Evolutionary conservation across 805 yeast genomes (phyloP).

Genomic region (Candida hispaniensis): DNA sequence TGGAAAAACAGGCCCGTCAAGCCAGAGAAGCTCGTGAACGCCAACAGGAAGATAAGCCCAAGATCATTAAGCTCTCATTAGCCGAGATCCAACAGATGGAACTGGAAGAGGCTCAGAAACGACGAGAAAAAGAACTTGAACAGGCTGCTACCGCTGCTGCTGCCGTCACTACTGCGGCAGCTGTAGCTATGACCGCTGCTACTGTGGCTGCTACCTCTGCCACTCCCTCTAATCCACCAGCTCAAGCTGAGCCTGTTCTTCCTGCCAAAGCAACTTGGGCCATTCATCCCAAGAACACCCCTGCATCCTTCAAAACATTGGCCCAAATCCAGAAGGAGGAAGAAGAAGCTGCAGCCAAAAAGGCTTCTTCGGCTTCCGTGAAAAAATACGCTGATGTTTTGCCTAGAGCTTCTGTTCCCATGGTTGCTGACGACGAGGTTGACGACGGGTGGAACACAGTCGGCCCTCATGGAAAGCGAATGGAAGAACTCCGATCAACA

Average conservation of each 20-base stretch:
- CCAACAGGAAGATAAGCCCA: constrained; percentile 15
- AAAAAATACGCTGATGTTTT: constrained; percentile 9
- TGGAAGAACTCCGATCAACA: constrained; percentile 3
- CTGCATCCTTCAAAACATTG: constrained; percentile 27
- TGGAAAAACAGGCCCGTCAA: constrained; percentile 16
- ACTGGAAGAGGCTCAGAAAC: constrained; percentile 21
- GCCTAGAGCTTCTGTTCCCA: constrained; percentile 7
- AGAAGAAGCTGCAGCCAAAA: constrained; percentile 23
- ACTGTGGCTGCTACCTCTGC: constrained; percentile 17
- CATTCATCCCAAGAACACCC: constrained; percentile 18
- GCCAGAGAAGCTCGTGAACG: constrained; percentile 25
- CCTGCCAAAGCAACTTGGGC: constrained; percentile 18
- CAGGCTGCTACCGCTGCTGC: constrained; percentile 16
- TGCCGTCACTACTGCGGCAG: constrained; percentile 14
- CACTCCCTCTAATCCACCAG: constrained; percentile 24
- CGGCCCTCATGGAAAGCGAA: constrained; percentile 12
- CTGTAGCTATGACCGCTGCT: constrained; percentile 3
- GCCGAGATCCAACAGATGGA: constrained; percentile 29
- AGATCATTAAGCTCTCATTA: constrained; percentile 21
- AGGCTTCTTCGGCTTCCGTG: constrained; percentile 6
- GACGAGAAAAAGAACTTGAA: constrained; percentile 19
- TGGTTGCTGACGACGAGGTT: background rate
- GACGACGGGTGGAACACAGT: constrained; percentile 11
- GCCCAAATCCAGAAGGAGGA: constrained; percentile 34
- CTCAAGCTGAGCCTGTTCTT: constrained; percentile 19